Percentiles rank a stretch among this genome's conserved stretches.
Conservation (phyloP, 306 rosid genomes). For the Prunus padus region DNA sequence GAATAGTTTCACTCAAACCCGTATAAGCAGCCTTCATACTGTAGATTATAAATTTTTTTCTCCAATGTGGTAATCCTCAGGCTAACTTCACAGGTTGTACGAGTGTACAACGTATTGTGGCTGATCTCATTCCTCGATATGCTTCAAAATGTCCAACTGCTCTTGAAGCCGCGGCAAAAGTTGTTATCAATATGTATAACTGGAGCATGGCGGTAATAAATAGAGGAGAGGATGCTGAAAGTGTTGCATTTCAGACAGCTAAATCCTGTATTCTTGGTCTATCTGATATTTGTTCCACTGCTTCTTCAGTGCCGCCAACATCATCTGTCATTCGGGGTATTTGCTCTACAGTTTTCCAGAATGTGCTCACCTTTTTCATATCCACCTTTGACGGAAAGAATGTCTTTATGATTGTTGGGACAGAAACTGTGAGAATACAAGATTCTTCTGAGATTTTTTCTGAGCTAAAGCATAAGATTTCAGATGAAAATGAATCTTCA, state of each 20-base stretch:
- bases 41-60: background rate
- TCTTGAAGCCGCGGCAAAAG: constrained; percentile 82
- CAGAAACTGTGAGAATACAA: constrained; percentile 56
- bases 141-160: constrained; percentile 84
- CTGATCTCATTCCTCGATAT: constrained; percentile 84
- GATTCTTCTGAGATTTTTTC: constrained; percentile 51
- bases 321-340: constrained; percentile 77
- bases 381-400: constrained; percentile 68
- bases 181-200: constrained; percentile 71
- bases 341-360: constrained; percentile 74
- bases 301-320: constrained; percentile 60
- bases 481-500: constrained; percentile 56
- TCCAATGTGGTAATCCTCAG: constrained; percentile 25
- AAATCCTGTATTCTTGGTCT: constrained; percentile 69
- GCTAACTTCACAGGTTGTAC: constrained; percentile 64
- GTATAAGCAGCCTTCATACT: background rate
- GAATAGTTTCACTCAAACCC: background rate
- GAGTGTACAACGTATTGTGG: constrained; percentile 83
- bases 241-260: constrained; percentile 78
- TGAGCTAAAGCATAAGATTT: constrained; percentile 55
- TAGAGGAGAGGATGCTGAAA: constrained; percentile 63
- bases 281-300: constrained; percentile 63
- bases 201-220: constrained; percentile 56
- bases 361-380: constrained; percentile 62
- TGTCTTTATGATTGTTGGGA: constrained; percentile 50